phyloP scores from a whole-genome alignment of 2,329 filamentous ascomycete genomes.

The Sodiomyces alkalinus region DNA sequence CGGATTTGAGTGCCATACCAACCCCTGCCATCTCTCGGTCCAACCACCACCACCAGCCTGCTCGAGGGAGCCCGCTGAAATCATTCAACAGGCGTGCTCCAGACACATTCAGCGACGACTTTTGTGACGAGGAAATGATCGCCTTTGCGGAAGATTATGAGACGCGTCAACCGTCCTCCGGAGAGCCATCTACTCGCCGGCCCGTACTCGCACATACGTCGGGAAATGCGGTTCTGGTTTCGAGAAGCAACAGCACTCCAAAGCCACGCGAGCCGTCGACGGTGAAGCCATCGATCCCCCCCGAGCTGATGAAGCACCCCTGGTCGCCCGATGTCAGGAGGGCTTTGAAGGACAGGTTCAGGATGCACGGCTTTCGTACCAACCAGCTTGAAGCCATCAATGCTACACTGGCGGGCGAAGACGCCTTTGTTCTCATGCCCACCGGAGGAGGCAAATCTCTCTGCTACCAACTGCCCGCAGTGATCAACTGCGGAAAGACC shows the following conservation, averaged over 20 bases:
- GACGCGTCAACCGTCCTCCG: slow-evolving; percentile 19
- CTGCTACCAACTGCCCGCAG: slow-evolving; percentile 87
- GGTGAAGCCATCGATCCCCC: slow-evolving; percentile 22
- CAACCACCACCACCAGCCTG: slow-evolving; percentile 1
- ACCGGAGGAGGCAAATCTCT: slow-evolving; percentile 94
- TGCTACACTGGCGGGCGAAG: slow-evolving; percentile 70
- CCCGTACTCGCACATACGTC: slow-evolving; percentile 31
- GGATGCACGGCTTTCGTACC: slow-evolving; percentile 71
- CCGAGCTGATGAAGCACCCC: slow-evolving; percentile 45
- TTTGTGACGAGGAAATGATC: slow-evolving; percentile 35
- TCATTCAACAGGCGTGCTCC: slow-evolving; percentile 8
- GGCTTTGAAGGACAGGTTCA: slow-evolving; percentile 70
- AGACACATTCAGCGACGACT: slow-evolving; percentile 26
- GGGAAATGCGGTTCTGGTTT: slow-evolving; percentile 22
- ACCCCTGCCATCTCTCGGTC: neutral
- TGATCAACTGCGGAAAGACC: slow-evolving; percentile 68
- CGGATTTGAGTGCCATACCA: slow-evolving; percentile 1
- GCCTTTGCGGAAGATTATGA: slow-evolving; percentile 36
- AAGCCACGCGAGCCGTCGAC: slow-evolving; percentile 18
- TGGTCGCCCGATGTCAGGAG: slow-evolving; percentile 81
- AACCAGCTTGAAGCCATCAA: slow-evolving; percentile 96
- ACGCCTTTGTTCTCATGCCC: slow-evolving; percentile 94
- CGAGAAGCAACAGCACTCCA: slow-evolving; percentile 16
- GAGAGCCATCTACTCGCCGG: slow-evolving; percentile 14
- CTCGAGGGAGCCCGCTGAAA: slow-evolving; percentile 3